A percentile compares a stretch with the other conserved stretches of the same genome.
phyloP scores from a whole-genome alignment of 1,284 basidiomycete genomes.

The Tylopilus sp. region DNA sequence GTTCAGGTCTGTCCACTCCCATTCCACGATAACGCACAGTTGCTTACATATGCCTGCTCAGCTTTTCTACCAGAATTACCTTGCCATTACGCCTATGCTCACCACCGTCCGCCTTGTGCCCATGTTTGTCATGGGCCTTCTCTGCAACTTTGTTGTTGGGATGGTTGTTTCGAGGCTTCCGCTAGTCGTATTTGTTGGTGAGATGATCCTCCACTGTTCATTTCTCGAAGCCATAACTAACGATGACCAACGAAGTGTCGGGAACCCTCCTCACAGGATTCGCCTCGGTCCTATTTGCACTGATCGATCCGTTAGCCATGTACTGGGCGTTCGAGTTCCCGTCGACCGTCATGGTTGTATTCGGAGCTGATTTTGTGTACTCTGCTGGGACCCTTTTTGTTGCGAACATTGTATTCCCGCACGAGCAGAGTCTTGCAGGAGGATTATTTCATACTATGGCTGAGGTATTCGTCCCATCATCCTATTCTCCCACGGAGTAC shows the following conservation, averaged over 20 bases:
- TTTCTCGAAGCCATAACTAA: not conserved
- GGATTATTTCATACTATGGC: slow-evolving; percentile 77
- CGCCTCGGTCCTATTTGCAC: slow-evolving; percentile 71
- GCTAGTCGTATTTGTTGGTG: slow-evolving; percentile 56
- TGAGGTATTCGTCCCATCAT: slow-evolving; percentile 43
- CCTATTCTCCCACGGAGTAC: too few relatives aligned
- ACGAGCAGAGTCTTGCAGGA: slow-evolving; percentile 79
- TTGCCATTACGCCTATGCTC: slow-evolving; percentile 52
- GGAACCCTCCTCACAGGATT: slow-evolving; percentile 64
- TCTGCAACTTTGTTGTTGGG: slow-evolving; percentile 71
- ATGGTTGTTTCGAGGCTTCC: slow-evolving; percentile 57
- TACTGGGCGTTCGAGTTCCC: slow-evolving; percentile 87
- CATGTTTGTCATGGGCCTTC: slow-evolving; percentile 66
- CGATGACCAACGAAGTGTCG: slow-evolving; percentile 35
- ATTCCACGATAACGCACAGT: not conserved
- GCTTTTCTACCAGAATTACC: slow-evolving; percentile 71
- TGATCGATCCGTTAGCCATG: slow-evolving; percentile 56
- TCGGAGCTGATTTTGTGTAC: slow-evolving; percentile 81
- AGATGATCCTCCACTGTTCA: slow-evolving; percentile 14
- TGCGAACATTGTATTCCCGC: slow-evolving; percentile 64
- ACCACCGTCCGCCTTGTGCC: slow-evolving; percentile 80
- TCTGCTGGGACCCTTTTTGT: slow-evolving; percentile 75
- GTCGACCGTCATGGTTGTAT: slow-evolving; percentile 66
- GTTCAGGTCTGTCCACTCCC: slow-evolving; percentile 38
- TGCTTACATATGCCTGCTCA: slow-evolving; percentile 25